These are phyloP conservation scores for Aspergillus nomiae DNA, from an alignment of 2,329 filamentous ascomycete genomes.

Conservation along the genomic window DNA sequence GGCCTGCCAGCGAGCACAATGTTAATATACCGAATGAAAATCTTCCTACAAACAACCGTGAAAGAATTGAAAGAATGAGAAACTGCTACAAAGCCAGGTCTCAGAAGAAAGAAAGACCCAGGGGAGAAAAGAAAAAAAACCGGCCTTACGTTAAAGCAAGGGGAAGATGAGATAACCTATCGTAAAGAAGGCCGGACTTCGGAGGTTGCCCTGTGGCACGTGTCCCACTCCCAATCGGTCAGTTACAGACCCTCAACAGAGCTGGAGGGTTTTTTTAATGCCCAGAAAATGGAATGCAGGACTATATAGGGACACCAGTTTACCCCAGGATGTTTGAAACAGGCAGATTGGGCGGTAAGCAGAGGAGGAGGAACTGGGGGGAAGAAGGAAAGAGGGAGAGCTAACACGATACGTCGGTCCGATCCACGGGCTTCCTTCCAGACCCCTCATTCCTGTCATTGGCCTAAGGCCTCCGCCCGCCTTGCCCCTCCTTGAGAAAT, in stretches of 20 bases:
- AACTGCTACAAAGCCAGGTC: neutral
- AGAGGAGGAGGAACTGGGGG: neutral
- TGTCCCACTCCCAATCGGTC: slow-evolving; percentile 20
- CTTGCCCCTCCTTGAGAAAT: slow-evolving; percentile 23
- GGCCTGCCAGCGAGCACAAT: slow-evolving; percentile 11
- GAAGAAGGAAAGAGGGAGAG: neutral
- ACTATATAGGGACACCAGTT: neutral
- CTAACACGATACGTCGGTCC: neutral
- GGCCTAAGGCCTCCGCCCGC: slow-evolving; percentile 13
- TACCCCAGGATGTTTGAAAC: neutral
- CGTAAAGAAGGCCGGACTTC: slow-evolving; percentile 27
- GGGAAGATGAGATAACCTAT: neutral
- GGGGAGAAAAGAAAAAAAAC: slow-evolving; percentile 1
- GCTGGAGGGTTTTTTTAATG: neutral
- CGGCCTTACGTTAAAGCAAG: slow-evolving; percentile 4
- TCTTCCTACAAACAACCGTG: neutral
- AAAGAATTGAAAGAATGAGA: slow-evolving; percentile 1
- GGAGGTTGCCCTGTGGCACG: slow-evolving; percentile 27
- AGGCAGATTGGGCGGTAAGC: neutral
- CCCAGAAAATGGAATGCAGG: neutral
- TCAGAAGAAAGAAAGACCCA: slow-evolving; percentile 5
- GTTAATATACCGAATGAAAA: neutral
- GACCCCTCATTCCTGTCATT: neutral
- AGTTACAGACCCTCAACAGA: neutral
- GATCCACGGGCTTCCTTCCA: slow-evolving; percentile 1